phyloP scores from a whole-genome alignment of 768 basidiomycete genomes.

The Trametes sanguinea region DNA sequence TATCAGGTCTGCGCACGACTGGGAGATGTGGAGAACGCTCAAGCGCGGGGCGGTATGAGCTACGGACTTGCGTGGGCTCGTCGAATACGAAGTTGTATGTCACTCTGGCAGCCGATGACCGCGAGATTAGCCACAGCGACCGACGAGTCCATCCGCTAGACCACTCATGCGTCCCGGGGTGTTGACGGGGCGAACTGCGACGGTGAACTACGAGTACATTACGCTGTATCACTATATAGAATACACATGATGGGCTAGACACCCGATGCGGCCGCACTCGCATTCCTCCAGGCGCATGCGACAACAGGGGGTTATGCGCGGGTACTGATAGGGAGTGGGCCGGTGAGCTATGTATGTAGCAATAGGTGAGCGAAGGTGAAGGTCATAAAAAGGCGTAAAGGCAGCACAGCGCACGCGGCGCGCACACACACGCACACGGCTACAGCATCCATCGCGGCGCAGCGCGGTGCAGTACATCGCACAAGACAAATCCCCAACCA shows the following conservation, averaged over 20 bases:
- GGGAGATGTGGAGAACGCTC: no score
- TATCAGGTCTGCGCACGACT: no score
- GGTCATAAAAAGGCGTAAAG: constrained; percentile 18
- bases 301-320: not conserved
- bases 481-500: not conserved
- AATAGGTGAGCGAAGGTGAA: constrained; percentile 8
- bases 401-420: not conserved
- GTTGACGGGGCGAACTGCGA: no score
- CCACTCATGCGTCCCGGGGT: no score
- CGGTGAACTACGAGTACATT: not conserved
- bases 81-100: no score
- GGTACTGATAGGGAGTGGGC: not conserved
- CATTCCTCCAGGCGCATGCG: not conserved
- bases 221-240: not conserved
- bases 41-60: no score
- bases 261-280: not conserved
- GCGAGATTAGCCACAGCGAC: no score
- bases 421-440: not conserved
- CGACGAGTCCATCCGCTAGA: no score
- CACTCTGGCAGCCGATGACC: no score
- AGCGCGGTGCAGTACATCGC: not conserved
- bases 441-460: not conserved
- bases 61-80: no score
- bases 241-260: not conserved
- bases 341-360: not conserved